Percentiles rank a stretch among this genome's conserved stretches.
These are phyloP conservation scores for Camelina hispida DNA, from an alignment of 345 rosid genomes.

Conservation along the genomic window DNA sequence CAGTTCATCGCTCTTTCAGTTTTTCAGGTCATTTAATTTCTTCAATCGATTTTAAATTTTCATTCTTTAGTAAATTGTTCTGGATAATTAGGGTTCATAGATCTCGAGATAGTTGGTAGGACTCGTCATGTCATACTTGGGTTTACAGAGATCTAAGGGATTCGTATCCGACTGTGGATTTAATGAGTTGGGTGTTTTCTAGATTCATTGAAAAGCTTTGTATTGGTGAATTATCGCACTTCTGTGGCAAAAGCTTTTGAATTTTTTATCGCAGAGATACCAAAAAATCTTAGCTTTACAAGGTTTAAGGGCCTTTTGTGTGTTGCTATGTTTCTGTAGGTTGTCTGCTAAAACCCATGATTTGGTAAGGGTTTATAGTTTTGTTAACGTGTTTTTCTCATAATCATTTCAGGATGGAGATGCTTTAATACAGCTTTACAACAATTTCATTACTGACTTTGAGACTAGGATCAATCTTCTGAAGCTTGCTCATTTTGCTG, in stretches of 20 bases:
- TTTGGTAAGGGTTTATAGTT: slow-evolving; percentile 1
- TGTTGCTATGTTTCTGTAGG: slow-evolving; percentile 28
- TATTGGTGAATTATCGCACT: not conserved
- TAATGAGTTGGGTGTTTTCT: slow-evolving; percentile 15
- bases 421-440: slow-evolving; percentile 84
- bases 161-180: not conserved
- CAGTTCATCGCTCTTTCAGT: slow-evolving; percentile 85
- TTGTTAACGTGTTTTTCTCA: not conserved
- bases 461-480: slow-evolving; percentile 97
- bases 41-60: not conserved
- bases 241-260: slow-evolving; percentile 18
- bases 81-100: slow-evolving; percentile 33
- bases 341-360: slow-evolving; percentile 3
- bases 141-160: slow-evolving; percentile 25
- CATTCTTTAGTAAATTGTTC: not conserved
- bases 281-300: not conserved
- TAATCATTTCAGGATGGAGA: slow-evolving; percentile 75
- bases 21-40: slow-evolving; percentile 58
- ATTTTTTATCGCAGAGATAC: not conserved
- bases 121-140: slow-evolving; percentile 2
- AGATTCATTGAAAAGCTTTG: slow-evolving; percentile 28
- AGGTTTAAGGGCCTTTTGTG: slow-evolving; percentile 9
- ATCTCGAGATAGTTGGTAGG: slow-evolving; percentile 14
- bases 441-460: slow-evolving; percentile 88
- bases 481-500: slow-evolving; percentile 96